These are phyloP conservation scores for Macrophomina tecta DNA, from an alignment of 2,329 filamentous ascomycete genomes.

Conservation along the genomic window DNA sequence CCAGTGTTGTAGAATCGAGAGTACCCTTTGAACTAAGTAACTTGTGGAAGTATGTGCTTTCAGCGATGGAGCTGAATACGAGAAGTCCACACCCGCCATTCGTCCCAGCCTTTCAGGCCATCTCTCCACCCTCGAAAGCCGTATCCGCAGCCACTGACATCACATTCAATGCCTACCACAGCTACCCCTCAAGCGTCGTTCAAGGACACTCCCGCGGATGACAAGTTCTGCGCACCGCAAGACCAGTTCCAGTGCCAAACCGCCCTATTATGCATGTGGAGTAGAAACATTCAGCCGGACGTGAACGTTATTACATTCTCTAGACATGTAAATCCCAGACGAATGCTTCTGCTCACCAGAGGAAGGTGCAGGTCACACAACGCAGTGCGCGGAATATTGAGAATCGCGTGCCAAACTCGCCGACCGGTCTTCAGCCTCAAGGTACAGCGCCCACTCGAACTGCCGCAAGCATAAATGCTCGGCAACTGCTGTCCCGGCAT, in stretches of 20 bases:
- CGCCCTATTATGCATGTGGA: too few relatives aligned
- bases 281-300: too few relatives aligned
- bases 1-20: too few relatives aligned
- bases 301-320: too few relatives aligned
- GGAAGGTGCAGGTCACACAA: too few relatives aligned
- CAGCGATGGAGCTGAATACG: not conserved
- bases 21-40: too few relatives aligned
- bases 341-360: too few relatives aligned
- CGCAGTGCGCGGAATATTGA: too few relatives aligned
- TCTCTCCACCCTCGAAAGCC: not conserved
- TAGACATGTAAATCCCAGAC: too few relatives aligned
- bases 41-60: too few relatives aligned
- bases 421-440: conserved; percentile 1
- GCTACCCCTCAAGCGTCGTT: not conserved
- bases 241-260: too few relatives aligned
- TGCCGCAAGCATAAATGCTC: not conserved
- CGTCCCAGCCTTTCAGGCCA: not conserved
- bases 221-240: too few relatives aligned
- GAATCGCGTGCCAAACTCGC: not conserved
- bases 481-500: conserved; percentile 3
- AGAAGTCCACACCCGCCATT: conserved; percentile 3
- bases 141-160: not conserved
- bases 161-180: not conserved
- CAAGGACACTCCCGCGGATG: not conserved
- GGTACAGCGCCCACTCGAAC: not conserved